These are phyloP conservation scores for Ogataea ganodermae DNA, from an alignment of 805 yeast genomes.

Conservation along the genomic window DNA sequence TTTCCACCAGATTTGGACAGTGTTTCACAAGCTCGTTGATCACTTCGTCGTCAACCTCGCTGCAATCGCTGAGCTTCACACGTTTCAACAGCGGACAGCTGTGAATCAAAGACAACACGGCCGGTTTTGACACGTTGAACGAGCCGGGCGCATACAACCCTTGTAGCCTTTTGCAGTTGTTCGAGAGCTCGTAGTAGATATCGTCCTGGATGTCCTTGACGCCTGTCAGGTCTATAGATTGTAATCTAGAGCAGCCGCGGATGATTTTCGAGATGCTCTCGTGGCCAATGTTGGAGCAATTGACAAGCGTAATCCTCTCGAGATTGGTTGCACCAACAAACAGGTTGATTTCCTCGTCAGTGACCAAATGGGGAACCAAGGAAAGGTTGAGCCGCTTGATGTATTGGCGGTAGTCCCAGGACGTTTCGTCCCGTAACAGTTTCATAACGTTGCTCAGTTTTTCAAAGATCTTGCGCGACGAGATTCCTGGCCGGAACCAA, in stretches of 20 bases:
- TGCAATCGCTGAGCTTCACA: conserved; percentile 76
- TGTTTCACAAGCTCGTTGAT: conserved; percentile 60
- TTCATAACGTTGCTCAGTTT: conserved; percentile 60
- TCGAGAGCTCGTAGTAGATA: conserved; percentile 67
- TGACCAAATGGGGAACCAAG: conserved; percentile 65
- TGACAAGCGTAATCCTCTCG: conserved; percentile 84
- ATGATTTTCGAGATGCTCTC: conserved; percentile 63
- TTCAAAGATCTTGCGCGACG: conserved; percentile 47
- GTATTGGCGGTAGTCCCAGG: conserved; percentile 66
- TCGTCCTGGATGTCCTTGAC: conserved; percentile 69
- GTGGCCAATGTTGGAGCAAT: conserved; percentile 67
- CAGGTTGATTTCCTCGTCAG: conserved; percentile 59
- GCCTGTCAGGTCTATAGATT: conserved; percentile 86
- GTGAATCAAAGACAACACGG: conserved; percentile 57
- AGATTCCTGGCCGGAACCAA: conserved; percentile 85
- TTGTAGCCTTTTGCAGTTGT: conserved; percentile 73
- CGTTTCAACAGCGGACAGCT: conserved; percentile 78
- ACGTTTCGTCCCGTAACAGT: conserved; percentile 47
- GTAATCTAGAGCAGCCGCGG: conserved; percentile 65
- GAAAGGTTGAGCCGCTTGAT: conserved; percentile 81
- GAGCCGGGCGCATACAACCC: conserved; percentile 91
- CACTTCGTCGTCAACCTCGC: conserved; percentile 62
- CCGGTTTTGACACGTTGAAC: conserved; percentile 62
- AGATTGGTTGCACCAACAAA: conserved; percentile 72
- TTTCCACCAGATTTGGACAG: conserved; percentile 83